Evolutionary conservation across 129 eudicot genomes (phyloP).

Genomic region (Flaveria bidentis): DNA sequence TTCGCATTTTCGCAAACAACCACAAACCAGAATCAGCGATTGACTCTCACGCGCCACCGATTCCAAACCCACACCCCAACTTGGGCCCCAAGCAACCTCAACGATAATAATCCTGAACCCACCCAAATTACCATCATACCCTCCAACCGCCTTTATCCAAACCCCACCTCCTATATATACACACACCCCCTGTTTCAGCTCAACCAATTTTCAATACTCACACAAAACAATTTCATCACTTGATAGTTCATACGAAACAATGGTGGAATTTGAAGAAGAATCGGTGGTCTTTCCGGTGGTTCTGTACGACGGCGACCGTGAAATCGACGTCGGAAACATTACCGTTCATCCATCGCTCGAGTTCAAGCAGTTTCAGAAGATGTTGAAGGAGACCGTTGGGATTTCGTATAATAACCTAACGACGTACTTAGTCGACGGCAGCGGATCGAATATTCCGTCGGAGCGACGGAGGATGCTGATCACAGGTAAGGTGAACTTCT

Average conservation of each 20-base stretch:
- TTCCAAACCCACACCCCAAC: not conserved
- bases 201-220: not conserved
- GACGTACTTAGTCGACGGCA: conserved; percentile 48
- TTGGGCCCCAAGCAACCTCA: conserved; percentile 29
- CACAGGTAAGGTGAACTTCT: conserved; percentile 64
- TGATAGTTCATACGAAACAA: not conserved
- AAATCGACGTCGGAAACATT: conserved; percentile 46
- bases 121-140: conserved; percentile 19
- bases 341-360: conserved; percentile 41
- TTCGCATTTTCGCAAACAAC: conserved; percentile 30
- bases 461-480: conserved; percentile 52
- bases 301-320: conserved; percentile 68
- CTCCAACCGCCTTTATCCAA: conserved; percentile 48
- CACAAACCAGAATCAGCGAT: conserved; percentile 27
- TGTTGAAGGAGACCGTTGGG: conserved; percentile 54
- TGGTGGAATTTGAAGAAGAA: conserved; percentile 47
- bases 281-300: conserved; percentile 47
- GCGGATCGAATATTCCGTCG: conserved; percentile 11
- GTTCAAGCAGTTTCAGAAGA: conserved; percentile 57
- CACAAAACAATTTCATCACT: not conserved
- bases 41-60: not conserved
- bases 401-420: conserved; percentile 74
- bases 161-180: conserved; percentile 31
- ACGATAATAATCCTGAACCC: conserved; percentile 23
- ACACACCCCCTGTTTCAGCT: conserved; percentile 21